These are phyloP conservation scores for Carex kokanica DNA, from an alignment of 176 grass and related monocot species.

Conservation along the genomic window DNA sequence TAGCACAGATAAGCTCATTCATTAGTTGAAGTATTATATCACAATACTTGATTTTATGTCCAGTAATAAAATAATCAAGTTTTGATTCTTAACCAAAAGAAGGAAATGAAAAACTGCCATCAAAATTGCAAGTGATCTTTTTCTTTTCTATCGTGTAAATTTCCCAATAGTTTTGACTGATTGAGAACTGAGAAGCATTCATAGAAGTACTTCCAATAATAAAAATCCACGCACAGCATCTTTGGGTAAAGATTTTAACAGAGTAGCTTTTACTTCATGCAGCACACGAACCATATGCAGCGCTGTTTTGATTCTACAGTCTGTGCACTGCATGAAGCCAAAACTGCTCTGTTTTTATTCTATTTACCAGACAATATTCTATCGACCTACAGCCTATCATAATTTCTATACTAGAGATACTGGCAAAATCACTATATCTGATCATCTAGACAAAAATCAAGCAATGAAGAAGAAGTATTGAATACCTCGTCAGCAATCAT, in stretches of 20 bases:
- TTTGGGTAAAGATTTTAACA: no score
- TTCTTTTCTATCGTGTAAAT: neutral
- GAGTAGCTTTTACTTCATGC: no score
- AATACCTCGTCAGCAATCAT: slow-evolving; percentile 76
- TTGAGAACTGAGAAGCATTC: neutral
- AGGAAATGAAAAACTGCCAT: neutral
- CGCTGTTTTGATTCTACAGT: no score
- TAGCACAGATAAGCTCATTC: neutral
- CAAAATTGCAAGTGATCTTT: neutral
- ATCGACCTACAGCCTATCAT: neutral
- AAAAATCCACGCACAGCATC: neutral
- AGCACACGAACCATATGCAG: no score
- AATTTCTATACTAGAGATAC: neutral
- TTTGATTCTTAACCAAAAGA: neutral
- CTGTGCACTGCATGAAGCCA: no score
- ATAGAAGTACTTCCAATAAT: neutral
- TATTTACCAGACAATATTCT: neutral
- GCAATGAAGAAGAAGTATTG: neutral
- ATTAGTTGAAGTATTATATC: neutral
- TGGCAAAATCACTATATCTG: neutral
- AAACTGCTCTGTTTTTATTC: neutral
- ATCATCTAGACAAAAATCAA: neutral
- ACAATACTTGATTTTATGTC: neutral
- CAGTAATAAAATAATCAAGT: neutral
- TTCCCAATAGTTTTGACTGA: neutral